Evolutionary conservation across 73 alveolate species (phyloP), one percentile per base, ranked within the genome.

Genomic region (Blepharisma stoltei): DNA sequence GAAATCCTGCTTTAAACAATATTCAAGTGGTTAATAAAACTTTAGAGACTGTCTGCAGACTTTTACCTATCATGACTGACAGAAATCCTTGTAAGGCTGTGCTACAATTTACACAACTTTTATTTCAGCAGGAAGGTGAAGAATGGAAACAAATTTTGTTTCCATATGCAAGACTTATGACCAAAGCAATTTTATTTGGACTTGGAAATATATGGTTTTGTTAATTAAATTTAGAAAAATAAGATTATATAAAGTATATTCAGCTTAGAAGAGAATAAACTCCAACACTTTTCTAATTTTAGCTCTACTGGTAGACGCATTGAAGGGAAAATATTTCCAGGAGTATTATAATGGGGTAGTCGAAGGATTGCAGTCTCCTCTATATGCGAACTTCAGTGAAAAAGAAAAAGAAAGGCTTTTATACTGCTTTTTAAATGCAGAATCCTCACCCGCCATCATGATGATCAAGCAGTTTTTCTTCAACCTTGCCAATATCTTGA

Each of bases 341-440:
- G 73, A 60, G 73, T 60, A 20, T 5, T n/a, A 20, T 14, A 25
- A 14, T 14, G 73, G 73, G 11, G 14, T 60, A 25, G 11, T 38
- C n/a, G 49, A 60, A 25, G 73, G 48, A 14, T 38, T 60, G 14
- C 23, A 8, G 73, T 20, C 49, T 38, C n/a, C 14, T 25, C 14
- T 14, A 0, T 60, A 60, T 25, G 0, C 73, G 11, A 8, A 2
- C 14, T 60, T 60, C 38, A 60, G 49, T 2, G 49, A n/a, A 8
- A 60, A 60, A 14, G 73, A 60, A 14, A 60, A 60, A 60, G 73
- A 60, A 20, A n/a, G 73, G 14, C 73, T 60, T 20, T 25, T 14
- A 9, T 60, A 20, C 5, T 60, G 73, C 4, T 60, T 60, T 38
- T n/a, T 25, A 20, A 60, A 18, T 2, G 49, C 23, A 8, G 46